Conservation (phyloP, 768 basidiomycete genomes). For the Russula sp. region DNA sequence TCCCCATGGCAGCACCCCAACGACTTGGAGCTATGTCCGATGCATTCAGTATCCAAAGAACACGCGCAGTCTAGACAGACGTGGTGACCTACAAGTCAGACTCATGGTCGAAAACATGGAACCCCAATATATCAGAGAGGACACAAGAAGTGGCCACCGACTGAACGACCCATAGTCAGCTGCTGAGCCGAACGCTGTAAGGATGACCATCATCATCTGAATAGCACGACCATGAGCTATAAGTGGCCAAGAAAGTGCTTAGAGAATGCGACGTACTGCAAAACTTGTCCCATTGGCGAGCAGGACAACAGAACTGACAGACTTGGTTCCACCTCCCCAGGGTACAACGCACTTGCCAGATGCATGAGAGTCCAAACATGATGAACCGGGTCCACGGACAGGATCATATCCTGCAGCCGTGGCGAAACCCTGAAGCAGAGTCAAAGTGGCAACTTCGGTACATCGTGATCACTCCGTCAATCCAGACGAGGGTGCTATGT, state of each 20-base stretch:
- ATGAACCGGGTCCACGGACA: slow-evolving; percentile 56
- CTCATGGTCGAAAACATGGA: slow-evolving; percentile 73
- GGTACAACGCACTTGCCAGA: slow-evolving; percentile 74
- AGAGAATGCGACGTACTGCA: slow-evolving; percentile 38
- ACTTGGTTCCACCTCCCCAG: slow-evolving; percentile 66
- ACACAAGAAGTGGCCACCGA: slow-evolving; percentile 66
- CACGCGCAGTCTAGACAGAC: neutral
- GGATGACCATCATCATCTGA: slow-evolving; percentile 70
- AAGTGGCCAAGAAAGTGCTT: too few relatives aligned
- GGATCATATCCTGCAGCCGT: slow-evolving; percentile 72
- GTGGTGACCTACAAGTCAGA: slow-evolving; percentile 47
- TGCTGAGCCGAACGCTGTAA: slow-evolving; percentile 65
- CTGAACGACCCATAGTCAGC: slow-evolving; percentile 73
- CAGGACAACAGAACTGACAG: slow-evolving; percentile 67
- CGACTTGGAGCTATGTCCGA: slow-evolving; percentile 44
- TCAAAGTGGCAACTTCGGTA: slow-evolving; percentile 39
- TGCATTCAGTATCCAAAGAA: neutral
- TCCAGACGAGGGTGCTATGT: too few relatives aligned
- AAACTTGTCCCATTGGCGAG: slow-evolving; percentile 72
- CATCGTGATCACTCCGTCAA: too few relatives aligned
- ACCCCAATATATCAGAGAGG: slow-evolving; percentile 73
- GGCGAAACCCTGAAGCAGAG: slow-evolving; percentile 65
- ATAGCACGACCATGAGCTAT: slow-evolving; percentile 34
- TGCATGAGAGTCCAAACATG: slow-evolving; percentile 47
- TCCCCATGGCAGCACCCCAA: slow-evolving; percentile 67